phyloP scores from a whole-genome alignment of 805 yeast species.

The Maudiozyma saulgeensis region DNA sequence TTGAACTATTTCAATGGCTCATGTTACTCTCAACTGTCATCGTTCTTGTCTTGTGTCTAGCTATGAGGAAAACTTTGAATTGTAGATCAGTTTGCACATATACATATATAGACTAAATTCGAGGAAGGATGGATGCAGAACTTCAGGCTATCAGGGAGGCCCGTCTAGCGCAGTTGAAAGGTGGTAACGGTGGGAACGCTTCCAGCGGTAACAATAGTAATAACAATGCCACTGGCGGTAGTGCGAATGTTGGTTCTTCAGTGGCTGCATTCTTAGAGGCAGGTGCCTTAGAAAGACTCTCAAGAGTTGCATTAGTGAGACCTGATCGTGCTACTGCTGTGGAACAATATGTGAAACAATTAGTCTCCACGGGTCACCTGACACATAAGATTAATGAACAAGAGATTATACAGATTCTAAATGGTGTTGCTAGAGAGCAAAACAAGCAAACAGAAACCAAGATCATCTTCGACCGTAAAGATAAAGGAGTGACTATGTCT shows the following conservation, averaged over 20 bases:
- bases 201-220: conserved; percentile 29
- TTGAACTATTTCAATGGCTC: too few relatives aligned
- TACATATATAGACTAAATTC: background rate
- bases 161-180: conserved; percentile 75
- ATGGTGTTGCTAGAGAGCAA: conserved; percentile 70
- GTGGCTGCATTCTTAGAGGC: conserved; percentile 57
- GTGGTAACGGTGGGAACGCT: conserved; percentile 25
- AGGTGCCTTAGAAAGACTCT: conserved; percentile 76
- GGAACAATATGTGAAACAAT: conserved; percentile 63
- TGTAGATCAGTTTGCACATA: background rate
- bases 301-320: conserved; percentile 78
- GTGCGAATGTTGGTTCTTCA: conserved; percentile 8
- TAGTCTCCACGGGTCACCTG: conserved; percentile 71
- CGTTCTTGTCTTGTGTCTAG: too few relatives aligned
- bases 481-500: conserved; percentile 29
- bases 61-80: too few relatives aligned
- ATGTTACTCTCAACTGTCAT: too few relatives aligned
- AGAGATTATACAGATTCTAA: conserved; percentile 74
- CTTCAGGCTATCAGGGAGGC: conserved; percentile 87
- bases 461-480: conserved; percentile 53
- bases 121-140: conserved; percentile 69
- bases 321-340: conserved; percentile 88
- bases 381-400: conserved; percentile 61
- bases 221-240: conserved; percentile 4
- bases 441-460: conserved; percentile 52